phyloP scores from a whole-genome alignment of 176 grass and related monocot genomes.

The Avena atlantica region DNA sequence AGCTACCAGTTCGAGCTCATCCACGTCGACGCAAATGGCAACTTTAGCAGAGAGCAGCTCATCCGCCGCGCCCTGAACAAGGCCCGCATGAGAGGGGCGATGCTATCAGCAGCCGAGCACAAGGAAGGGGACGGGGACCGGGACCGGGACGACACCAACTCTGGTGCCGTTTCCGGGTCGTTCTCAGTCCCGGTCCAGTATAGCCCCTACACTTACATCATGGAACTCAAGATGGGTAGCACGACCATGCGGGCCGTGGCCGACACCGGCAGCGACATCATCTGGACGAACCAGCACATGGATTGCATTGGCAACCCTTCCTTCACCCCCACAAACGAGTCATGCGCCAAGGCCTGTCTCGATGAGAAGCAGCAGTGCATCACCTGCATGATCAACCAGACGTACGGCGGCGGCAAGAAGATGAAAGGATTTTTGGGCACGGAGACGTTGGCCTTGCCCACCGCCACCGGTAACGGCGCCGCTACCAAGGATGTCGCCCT shows the following conservation, averaged over 20 bases:
- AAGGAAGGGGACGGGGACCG: too few species aligned
- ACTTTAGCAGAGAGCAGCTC: background rate
- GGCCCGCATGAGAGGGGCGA: constrained; percentile 10
- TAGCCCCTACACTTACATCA: background rate
- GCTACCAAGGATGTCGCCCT: background rate
- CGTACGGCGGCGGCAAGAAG: background rate
- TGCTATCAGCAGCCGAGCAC: background rate
- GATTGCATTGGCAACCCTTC: background rate
- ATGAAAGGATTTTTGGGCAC: background rate
- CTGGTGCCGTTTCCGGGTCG: background rate
- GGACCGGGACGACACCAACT: too few species aligned
- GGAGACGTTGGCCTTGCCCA: background rate
- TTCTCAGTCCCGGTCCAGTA: background rate
- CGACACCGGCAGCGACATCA: constrained; percentile 63
- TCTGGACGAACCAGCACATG: constrained; percentile 49
- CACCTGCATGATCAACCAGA: background rate
- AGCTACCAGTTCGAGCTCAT: constrained; percentile 21
- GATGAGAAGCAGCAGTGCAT: background rate
- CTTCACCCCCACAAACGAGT: background rate
- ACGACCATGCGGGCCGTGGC: background rate
- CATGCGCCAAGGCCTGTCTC: background rate
- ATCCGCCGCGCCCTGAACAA: constrained; percentile 12
- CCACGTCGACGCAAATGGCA: constrained; percentile 29
- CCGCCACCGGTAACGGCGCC: too few species aligned
- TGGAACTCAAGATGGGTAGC: background rate